Evolutionary conservation across 225 moss, liverwort and hornwort species (phyloP).

Genomic region (Antitrichia curtipendula): DNA sequence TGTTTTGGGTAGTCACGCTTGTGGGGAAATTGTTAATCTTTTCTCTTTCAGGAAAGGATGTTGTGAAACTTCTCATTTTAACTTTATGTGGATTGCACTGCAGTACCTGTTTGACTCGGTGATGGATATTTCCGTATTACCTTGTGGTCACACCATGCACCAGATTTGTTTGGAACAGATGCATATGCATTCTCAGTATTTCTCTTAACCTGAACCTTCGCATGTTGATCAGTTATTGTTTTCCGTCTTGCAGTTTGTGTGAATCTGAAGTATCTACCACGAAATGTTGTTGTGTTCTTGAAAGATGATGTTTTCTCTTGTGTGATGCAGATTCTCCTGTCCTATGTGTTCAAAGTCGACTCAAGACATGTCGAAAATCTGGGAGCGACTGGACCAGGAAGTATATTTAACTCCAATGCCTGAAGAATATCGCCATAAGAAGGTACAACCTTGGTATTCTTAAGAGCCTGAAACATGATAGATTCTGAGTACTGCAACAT

Average conservation of each 20-base stretch:
- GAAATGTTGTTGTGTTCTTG: not conserved
- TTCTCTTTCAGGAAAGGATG: not conserved
- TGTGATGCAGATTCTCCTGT: slow-evolving; percentile 45
- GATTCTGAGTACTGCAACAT: not conserved
- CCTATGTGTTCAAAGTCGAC: slow-evolving; percentile 80
- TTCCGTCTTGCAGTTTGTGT: not conserved
- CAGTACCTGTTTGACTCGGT: slow-evolving; percentile 98
- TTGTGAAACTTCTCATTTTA: slow-evolving; percentile 29
- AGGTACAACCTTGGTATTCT: slow-evolving; percentile 13
- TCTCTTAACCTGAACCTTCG: not conserved
- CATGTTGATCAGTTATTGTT: not conserved
- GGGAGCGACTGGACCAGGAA: slow-evolving; percentile 71
- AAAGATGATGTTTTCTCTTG: not conserved
- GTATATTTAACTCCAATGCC: slow-evolving; percentile 73
- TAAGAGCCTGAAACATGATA: not conserved
- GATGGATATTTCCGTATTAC: slow-evolving; percentile 69
- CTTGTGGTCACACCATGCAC: slow-evolving; percentile 95
- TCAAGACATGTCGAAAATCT: slow-evolving; percentile 58
- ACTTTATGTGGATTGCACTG: slow-evolving; percentile 7
- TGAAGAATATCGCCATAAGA: slow-evolving; percentile 58
- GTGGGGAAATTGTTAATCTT: not conserved
- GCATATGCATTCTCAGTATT: slow-evolving; percentile 66
- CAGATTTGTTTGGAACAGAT: slow-evolving; percentile 69
- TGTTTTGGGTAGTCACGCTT: not conserved
- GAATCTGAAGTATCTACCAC: not conserved